Conservation (phyloP, 2,329 filamentous ascomycete species). For the Escovopsis weberi region DNA sequence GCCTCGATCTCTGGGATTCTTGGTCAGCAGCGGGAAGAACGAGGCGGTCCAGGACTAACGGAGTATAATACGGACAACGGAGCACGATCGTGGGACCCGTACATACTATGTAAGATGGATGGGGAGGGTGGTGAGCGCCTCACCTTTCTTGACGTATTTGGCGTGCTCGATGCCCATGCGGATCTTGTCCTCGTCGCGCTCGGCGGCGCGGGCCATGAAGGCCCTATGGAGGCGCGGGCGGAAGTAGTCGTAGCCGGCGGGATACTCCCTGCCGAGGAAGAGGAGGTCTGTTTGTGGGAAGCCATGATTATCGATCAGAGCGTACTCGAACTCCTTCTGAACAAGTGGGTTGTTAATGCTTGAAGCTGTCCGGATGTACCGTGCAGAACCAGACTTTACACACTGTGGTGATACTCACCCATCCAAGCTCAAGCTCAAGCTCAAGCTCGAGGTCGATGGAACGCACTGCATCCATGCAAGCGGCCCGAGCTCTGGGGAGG, state of each 20-base stretch:
- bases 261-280: constrained; percentile 73
- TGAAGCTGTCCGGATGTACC: too few relatives aligned
- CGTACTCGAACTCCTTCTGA: not conserved
- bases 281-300: constrained; percentile 51
- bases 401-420: too few relatives aligned
- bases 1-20: constrained; percentile 64
- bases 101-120: not conserved
- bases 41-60: not conserved
- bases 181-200: constrained; percentile 64
- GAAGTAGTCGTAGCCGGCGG: constrained; percentile 70
- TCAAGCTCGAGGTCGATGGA: too few relatives aligned
- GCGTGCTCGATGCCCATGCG: constrained; percentile 60
- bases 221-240: constrained; percentile 68
- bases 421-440: too few relatives aligned
- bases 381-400: too few relatives aligned
- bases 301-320: not conserved
- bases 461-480: too few relatives aligned
- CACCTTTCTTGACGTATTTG: constrained; percentile 84
- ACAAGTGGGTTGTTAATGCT: not conserved
- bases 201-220: constrained; percentile 58
- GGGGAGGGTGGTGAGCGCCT: not conserved
- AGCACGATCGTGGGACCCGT: too few relatives aligned
- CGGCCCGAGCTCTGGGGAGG: too few relatives aligned
- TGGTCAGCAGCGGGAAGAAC: not conserved
- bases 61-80: too few relatives aligned